A percentile compares a stretch with the other conserved stretches of the same genome.
Conservation (phyloP, 2,329 filamentous ascomycete species). For the Phialophora tarda region DNA sequence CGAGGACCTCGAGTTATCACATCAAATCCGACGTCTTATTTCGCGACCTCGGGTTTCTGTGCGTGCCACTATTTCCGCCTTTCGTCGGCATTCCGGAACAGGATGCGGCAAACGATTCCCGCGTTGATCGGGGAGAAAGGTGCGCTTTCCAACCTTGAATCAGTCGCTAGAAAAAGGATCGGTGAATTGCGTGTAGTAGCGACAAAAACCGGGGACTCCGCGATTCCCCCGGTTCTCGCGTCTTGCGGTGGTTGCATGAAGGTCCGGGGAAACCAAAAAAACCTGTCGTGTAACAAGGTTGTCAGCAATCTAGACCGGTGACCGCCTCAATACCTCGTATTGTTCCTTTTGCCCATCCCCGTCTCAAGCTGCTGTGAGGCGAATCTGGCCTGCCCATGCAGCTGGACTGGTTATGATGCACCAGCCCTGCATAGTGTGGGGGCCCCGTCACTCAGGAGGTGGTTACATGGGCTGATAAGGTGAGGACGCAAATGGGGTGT, state of each 20-base stretch:
- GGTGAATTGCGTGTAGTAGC: neutral
- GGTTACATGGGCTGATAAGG: conserved; percentile 28
- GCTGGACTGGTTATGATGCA: conserved; percentile 14
- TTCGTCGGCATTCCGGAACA: conserved; percentile 5
- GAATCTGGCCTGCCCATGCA: conserved; percentile 13
- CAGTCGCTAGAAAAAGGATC: neutral
- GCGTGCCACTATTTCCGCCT: neutral
- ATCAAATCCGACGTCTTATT: conserved; percentile 9
- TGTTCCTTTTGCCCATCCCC: neutral
- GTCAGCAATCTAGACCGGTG: neutral
- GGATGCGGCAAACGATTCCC: conserved; percentile 10
- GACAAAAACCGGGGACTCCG: conserved; percentile 21
- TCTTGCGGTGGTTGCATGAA: neutral
- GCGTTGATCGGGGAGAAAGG: neutral
- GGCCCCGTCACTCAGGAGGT: neutral
- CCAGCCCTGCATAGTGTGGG: conserved; percentile 32
- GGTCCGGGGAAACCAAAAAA: conserved; percentile 10
- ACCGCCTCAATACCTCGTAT: conserved; percentile 10
- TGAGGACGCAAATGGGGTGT: conserved; percentile 5
- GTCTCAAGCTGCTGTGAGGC: conserved; percentile 2
- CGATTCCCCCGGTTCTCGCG: conserved; percentile 14
- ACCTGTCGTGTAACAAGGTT: neutral
- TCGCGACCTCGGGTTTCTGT: conserved; percentile 9
- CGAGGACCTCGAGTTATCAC: neutral
- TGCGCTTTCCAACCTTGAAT: too few species aligned